Evolutionary conservation across 169 alveolate species (phyloP).

Genomic region (Plasmodium yoelii): DNA sequence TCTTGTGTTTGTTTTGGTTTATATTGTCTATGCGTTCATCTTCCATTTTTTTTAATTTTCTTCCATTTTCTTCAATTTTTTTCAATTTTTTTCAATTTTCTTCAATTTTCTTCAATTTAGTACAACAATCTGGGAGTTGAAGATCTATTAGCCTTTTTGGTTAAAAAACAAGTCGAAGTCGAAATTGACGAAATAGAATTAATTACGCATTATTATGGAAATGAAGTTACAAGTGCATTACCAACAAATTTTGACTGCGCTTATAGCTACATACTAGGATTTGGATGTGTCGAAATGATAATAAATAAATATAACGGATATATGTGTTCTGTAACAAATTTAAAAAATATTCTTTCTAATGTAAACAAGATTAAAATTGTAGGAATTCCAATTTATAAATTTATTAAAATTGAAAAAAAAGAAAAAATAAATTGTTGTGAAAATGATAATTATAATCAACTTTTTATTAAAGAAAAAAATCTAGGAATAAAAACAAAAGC

Average conservation of each 20-base stretch:
- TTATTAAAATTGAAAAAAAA: conserved; percentile 10
- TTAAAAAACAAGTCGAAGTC: conserved; percentile 13
- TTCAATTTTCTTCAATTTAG: too few species aligned
- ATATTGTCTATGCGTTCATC: too few species aligned
- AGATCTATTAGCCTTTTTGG: conserved; percentile 18
- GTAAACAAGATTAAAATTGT: conserved; percentile 17
- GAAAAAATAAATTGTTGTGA: neutral
- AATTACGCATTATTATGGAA: conserved; percentile 11
- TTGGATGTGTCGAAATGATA: conserved; percentile 91
- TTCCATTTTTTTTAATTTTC: too few species aligned
- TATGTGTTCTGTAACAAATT: conserved; percentile 88
- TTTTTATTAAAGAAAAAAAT: neutral
- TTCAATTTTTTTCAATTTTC: too few species aligned
- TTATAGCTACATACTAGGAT: conserved; percentile 96
- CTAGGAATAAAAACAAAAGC: neutral
- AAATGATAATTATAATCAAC: neutral
- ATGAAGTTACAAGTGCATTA: conserved; percentile 97
- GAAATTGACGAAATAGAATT: conserved; percentile 7
- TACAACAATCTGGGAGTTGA: conserved; percentile 22
- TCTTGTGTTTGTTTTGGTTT: neutral
- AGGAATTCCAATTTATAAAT: conserved; percentile 24
- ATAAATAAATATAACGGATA: conserved; percentile 91
- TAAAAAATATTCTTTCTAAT: conserved; percentile 79
- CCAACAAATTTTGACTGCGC: conserved; percentile 95
- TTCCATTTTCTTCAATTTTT: too few species aligned